Conservation (phyloP, 73 alveolate genomes). For the Uronychia binucleata region DNA sequence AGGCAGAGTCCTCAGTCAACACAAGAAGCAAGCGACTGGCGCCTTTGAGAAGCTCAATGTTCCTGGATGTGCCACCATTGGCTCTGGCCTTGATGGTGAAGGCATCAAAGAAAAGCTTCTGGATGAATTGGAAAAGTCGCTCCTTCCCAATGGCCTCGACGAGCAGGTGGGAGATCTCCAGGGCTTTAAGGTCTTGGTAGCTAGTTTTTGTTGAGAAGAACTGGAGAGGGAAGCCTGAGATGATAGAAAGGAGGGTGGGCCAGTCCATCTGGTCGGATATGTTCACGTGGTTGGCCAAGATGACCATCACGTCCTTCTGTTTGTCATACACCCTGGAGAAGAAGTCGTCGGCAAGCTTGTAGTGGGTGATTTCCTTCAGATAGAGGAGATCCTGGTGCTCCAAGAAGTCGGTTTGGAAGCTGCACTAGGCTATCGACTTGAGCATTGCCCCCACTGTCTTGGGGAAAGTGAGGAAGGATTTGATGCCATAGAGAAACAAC, state of each 20-base stretch:
- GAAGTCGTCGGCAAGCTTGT: slow-evolving; percentile 8
- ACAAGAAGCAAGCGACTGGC: neutral
- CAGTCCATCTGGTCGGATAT: neutral
- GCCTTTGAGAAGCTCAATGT: neutral
- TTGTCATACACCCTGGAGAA: slow-evolving; percentile 28
- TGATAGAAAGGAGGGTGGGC: slow-evolving; percentile 8
- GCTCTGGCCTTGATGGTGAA: neutral
- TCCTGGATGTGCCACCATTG: neutral
- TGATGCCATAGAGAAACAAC: neutral
- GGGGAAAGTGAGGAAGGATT: neutral
- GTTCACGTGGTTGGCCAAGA: neutral
- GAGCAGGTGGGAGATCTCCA: neutral
- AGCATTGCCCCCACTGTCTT: neutral
- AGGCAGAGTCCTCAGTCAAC: neutral
- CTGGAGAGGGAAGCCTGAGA: slow-evolving; percentile 25
- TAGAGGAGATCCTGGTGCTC: slow-evolving; percentile 14
- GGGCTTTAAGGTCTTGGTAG: slow-evolving; percentile 11
- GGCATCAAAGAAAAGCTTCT: neutral
- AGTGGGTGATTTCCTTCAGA: slow-evolving; percentile 5
- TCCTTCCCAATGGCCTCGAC: neutral
- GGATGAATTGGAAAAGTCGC: neutral
- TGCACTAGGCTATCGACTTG: neutral
- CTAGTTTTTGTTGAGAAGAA: slow-evolving; percentile 26
- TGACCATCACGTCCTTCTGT: slow-evolving; percentile 5
- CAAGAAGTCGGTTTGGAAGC: slow-evolving; percentile 12